Conservation (phyloP, 2,329 filamentous ascomycete species). For the Pyrenophora graminea region DNA sequence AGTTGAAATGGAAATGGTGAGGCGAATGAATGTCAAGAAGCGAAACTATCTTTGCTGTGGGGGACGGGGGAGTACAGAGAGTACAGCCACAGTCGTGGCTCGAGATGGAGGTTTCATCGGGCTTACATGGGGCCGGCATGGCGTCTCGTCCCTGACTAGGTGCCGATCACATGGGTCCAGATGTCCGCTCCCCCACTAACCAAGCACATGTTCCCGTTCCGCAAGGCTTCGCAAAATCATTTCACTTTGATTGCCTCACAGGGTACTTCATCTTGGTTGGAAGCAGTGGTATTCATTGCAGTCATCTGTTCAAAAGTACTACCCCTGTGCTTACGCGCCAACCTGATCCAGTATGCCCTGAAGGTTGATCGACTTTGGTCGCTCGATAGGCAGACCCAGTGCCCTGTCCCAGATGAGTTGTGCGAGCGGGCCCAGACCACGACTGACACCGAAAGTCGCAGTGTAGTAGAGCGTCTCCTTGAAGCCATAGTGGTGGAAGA, state of each 20-base stretch:
- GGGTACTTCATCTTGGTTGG: not conserved
- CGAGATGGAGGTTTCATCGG: constrained; percentile 10
- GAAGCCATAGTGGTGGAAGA: constrained; percentile 99
- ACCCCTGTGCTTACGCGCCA: constrained; percentile 25
- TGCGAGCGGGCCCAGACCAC: constrained; percentile 81
- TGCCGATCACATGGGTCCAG: constrained; percentile 11
- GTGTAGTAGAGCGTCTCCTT: constrained; percentile 95
- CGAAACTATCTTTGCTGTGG: not conserved
- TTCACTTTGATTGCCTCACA: not conserved
- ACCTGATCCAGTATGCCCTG: constrained; percentile 74
- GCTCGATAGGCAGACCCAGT: constrained; percentile 91
- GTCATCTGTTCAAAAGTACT: not conserved
- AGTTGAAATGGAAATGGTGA: not conserved
- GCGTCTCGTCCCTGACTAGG: constrained; percentile 18
- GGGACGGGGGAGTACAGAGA: not conserved
- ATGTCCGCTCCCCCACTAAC: constrained; percentile 2
- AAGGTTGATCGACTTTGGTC: constrained; percentile 96
- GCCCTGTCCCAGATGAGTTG: constrained; percentile 97
- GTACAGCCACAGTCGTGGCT: constrained; percentile 20
- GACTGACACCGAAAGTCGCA: constrained; percentile 70
- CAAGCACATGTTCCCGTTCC: not conserved
- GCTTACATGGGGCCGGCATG: constrained; percentile 8
- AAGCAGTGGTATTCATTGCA: not conserved
- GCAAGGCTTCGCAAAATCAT: constrained; percentile 1
- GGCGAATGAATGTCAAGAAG: not conserved